A percentile compares a stretch with the other conserved stretches of the same genome.
phyloP scores from a whole-genome alignment of 2,329 filamentous ascomycete species.

The Fusarium bactridioides region DNA sequence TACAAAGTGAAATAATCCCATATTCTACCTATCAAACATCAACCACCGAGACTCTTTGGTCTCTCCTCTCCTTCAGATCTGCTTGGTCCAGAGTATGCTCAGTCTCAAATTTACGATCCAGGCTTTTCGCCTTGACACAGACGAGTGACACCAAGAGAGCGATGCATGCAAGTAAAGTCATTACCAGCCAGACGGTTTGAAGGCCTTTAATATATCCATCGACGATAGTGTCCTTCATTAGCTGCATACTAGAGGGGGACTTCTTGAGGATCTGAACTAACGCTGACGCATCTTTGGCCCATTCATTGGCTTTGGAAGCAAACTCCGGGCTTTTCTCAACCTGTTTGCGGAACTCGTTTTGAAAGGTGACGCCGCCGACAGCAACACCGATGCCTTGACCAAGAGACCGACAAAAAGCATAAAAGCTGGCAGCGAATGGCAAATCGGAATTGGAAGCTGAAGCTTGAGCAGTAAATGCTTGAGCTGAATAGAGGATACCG shows the following conservation, averaged over 20 bases:
- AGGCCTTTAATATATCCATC: constrained; percentile 46
- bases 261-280: constrained; percentile 56
- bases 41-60: neutral
- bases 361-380: constrained; percentile 73
- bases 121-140: constrained; percentile 29
- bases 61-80: neutral
- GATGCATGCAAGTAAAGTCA: constrained; percentile 43
- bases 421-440: constrained; percentile 65
- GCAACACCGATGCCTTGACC: constrained; percentile 73
- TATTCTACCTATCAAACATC: constrained; percentile 14
- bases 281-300: constrained; percentile 65
- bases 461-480: constrained; percentile 70
- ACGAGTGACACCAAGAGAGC: constrained; percentile 27
- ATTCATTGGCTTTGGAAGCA: constrained; percentile 51
- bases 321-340: constrained; percentile 58
- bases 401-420: constrained; percentile 66
- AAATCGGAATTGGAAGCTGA: constrained; percentile 50
- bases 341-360: constrained; percentile 67
- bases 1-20: neutral
- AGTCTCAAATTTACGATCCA: constrained; percentile 36
- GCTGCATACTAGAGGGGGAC: constrained; percentile 50
- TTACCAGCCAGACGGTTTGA: constrained; percentile 44
- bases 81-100: constrained; percentile 22
- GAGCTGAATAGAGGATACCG: constrained; percentile 70
- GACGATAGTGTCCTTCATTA: constrained; percentile 40